Percentiles rank a stretch among this genome's conserved stretches.
Conservation (phyloP, 2,329 filamentous ascomycete species). For the Colletotrichum spinosum region DNA sequence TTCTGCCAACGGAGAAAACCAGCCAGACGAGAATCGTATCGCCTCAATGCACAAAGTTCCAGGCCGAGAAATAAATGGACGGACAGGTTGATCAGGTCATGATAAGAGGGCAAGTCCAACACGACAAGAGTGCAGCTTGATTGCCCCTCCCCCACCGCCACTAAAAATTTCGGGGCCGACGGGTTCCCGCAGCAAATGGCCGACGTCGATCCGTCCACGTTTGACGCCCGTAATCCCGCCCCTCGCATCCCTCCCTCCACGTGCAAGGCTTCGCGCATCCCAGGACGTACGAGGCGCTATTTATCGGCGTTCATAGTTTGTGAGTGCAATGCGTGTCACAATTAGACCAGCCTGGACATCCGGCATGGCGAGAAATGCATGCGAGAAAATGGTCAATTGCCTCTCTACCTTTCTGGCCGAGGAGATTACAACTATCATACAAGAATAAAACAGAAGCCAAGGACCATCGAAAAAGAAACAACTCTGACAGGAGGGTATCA, state of each 20-base stretch:
- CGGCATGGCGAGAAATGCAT: not conserved
- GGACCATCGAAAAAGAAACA: not conserved
- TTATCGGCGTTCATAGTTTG: not conserved
- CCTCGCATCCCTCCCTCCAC: constrained; percentile 1
- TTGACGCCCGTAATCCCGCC: constrained; percentile 19
- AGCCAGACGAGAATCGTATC: too few species aligned
- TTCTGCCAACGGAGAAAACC: too few species aligned
- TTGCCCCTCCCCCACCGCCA: constrained; percentile 16
- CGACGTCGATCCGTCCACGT: constrained; percentile 27
- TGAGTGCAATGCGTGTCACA: not conserved
- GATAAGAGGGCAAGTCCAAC: constrained; percentile 9
- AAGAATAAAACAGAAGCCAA: not conserved
- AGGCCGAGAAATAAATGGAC: not conserved
- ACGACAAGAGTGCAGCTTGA: not conserved
- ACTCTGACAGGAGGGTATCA: constrained; percentile 36
- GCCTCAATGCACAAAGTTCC: not conserved
- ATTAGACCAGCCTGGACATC: not conserved
- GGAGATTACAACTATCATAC: constrained; percentile 16
- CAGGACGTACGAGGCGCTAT: not conserved
- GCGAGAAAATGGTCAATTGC: constrained; percentile 10
- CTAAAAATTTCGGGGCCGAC: constrained; percentile 29
- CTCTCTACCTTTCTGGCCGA: not conserved
- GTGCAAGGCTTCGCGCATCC: constrained; percentile 20
- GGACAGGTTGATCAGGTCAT: constrained; percentile 8
- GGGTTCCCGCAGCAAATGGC: constrained; percentile 30